Conservation (phyloP, 2,329 filamentous ascomycete species). For the Arthroderma uncinatum region DNA sequence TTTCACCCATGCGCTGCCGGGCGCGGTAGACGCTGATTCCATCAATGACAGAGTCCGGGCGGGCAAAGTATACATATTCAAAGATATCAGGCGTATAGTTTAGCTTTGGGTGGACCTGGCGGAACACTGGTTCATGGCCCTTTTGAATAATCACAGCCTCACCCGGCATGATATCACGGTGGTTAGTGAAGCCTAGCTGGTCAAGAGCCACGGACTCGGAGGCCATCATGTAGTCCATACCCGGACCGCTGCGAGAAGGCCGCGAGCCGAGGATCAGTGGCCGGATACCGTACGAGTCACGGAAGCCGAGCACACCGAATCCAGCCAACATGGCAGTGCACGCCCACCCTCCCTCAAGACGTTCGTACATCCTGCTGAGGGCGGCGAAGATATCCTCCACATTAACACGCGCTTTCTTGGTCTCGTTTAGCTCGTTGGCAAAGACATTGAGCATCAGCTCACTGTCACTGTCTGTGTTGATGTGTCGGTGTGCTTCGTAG, state of each 20-base stretch:
- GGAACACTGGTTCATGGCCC: slow-evolving; percentile 60
- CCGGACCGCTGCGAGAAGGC: slow-evolving; percentile 52
- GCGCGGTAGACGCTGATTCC: slow-evolving; percentile 78
- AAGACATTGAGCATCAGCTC: slow-evolving; percentile 85
- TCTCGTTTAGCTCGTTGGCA: slow-evolving; percentile 68
- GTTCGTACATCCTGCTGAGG: slow-evolving; percentile 59
- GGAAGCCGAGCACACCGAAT: slow-evolving; percentile 71
- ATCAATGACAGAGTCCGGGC: slow-evolving; percentile 73
- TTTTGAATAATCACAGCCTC: slow-evolving; percentile 79
- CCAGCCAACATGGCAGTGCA: slow-evolving; percentile 72
- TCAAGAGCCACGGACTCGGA: slow-evolving; percentile 76
- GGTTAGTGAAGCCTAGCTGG: slow-evolving; percentile 67
- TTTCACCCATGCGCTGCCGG: slow-evolving; percentile 75
- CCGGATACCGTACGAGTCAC: slow-evolving; percentile 70
- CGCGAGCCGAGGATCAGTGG: slow-evolving; percentile 70
- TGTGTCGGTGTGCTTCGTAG: slow-evolving; percentile 66
- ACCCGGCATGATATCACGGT: slow-evolving; percentile 68
- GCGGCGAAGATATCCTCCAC: slow-evolving; percentile 64
- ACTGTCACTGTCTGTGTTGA: slow-evolving; percentile 83
- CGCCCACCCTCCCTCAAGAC: slow-evolving; percentile 64
- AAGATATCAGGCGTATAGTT: slow-evolving; percentile 77
- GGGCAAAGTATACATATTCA: slow-evolving; percentile 77
- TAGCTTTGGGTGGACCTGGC: slow-evolving; percentile 57
- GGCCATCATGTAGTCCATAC: slow-evolving; percentile 78
- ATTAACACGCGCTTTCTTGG: slow-evolving; percentile 70